Base-by-base conservation (phyloP, 192 early-diverging fungal species). In the Chytriomyces sp. region DNA sequence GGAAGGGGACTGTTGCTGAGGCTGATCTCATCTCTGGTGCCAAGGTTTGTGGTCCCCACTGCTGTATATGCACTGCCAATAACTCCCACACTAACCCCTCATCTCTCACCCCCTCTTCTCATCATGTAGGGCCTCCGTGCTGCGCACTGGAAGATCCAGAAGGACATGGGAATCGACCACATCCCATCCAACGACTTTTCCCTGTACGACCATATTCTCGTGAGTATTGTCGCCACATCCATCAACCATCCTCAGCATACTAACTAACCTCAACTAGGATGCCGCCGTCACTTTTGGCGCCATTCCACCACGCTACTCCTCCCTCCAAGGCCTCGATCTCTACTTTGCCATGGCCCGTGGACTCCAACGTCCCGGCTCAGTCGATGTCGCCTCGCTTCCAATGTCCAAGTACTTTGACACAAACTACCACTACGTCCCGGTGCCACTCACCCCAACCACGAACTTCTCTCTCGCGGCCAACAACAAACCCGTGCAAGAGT, bases 401-500 rank as follows among this genome's bases (percentile, higher is more conserved):
- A 99, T 99, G 97, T 96, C 96, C 90, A 99, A 99, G 87, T 99
- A 94, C 95, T 99, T 98, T 82, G 96, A 98, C 84, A 97, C 97
- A 77, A 99, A 99, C 92, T 99, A 93, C 86, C 90, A 94, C 77
- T 94, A 87, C 82, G 69, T 71, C 49, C 73, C 57, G 10, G 59
- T 78, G 18, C 59, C 77, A 8, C 49, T 78, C 59, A 47, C 50
- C 1, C 43, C 67, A 7, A 13, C 9, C 61, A 69, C 96, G 35
- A 93, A 95, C 84, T 91, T 98, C 69, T 86, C 89, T 61, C 85
- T 98, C 82, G 81, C 80, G 18, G 86, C 97, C 69, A 79, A 83
- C 65, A 74, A 82, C 77, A 93, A 94, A 86, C 87, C 93, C 49
- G 78, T 98, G 60, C 89, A 91, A 48, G 92, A 99, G 85, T 96